These are phyloP conservation scores for Myochromella boudieri DNA, from an alignment of 768 basidiomycete species.

Conservation along the genomic window DNA sequence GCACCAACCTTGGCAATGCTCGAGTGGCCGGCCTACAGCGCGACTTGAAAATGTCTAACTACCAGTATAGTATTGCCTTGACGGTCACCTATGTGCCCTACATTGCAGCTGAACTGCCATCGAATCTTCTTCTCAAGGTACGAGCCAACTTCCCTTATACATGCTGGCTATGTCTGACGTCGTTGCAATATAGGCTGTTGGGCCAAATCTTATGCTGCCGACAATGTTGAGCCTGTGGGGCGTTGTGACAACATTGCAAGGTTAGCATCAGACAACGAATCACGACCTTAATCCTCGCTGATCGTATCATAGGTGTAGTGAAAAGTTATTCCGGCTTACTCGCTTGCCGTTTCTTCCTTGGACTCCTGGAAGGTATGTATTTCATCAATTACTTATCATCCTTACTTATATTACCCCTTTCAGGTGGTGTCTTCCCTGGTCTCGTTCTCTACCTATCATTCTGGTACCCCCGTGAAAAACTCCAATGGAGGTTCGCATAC, in stretches of 20 bases:
- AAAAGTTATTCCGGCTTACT: conserved; percentile 42
- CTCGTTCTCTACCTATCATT: conserved; percentile 57
- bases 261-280: not conserved
- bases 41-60: conserved; percentile 48
- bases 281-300: not conserved
- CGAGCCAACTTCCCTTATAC: conserved; percentile 2
- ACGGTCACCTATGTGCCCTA: conserved; percentile 55
- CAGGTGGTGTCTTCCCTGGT: conserved; percentile 59
- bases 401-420: not conserved
- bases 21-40: conserved; percentile 61
- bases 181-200: conserved; percentile 8
- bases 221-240: conserved; percentile 12
- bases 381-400: not conserved
- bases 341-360: conserved; percentile 51
- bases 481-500: conserved; percentile 40
- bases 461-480: conserved; percentile 50
- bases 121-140: conserved; percentile 59
- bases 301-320: conserved; percentile 39
- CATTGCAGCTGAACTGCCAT: conserved; percentile 58
- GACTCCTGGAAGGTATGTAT: conserved; percentile 44
- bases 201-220: conserved; percentile 17
- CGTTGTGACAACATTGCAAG: conserved; percentile 13
- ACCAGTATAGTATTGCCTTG: conserved; percentile 49
- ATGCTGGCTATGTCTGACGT: not conserved
- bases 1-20: conserved; percentile 60